These are phyloP conservation scores for Schrenkiella parvula DNA, from an alignment of 345 rosid species.

Conservation along the genomic window DNA sequence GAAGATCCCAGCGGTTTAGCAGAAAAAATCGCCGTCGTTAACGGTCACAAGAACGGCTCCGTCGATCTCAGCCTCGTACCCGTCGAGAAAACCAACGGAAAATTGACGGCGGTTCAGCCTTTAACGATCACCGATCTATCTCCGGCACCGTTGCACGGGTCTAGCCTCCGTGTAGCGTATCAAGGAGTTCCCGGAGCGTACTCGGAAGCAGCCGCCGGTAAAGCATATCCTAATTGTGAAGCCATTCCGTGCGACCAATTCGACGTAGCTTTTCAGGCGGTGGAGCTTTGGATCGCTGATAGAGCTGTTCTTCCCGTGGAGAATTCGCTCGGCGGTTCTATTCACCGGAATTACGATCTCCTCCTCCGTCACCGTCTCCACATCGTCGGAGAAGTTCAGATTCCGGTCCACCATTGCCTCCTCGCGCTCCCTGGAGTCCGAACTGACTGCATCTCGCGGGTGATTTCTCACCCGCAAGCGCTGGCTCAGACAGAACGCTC, in stretches of 20 bases:
- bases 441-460: constrained; percentile 59
- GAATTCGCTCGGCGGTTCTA: constrained; percentile 92
- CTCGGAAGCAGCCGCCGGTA: constrained; percentile 96
- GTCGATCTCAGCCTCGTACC: constrained; percentile 61
- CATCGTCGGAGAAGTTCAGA: constrained; percentile 94
- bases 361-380: constrained; percentile 97
- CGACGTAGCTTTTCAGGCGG: constrained; percentile 92
- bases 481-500: constrained; percentile 85
- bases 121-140: constrained; percentile 72
- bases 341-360: constrained; percentile 88
- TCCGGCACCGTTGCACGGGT: constrained; percentile 89
- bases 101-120: constrained; percentile 34
- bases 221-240: constrained; percentile 86
- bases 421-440: constrained; percentile 83
- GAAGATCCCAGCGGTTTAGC: constrained; percentile 37
- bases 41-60: constrained; percentile 48
- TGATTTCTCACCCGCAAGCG: constrained; percentile 95
- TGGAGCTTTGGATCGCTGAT: constrained; percentile 97
- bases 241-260: constrained; percentile 97
- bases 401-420: constrained; percentile 93
- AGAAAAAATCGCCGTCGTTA: constrained; percentile 47
- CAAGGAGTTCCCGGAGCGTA: constrained; percentile 98
- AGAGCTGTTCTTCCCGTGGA: constrained; percentile 91
- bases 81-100: constrained; percentile 19
- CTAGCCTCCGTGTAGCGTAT: constrained; percentile 80